Percentiles rank a stretch among this genome's conserved stretches.
These are phyloP conservation scores for Trapa incisa DNA, from an alignment of 345 rosid species.

Conservation along the genomic window DNA sequence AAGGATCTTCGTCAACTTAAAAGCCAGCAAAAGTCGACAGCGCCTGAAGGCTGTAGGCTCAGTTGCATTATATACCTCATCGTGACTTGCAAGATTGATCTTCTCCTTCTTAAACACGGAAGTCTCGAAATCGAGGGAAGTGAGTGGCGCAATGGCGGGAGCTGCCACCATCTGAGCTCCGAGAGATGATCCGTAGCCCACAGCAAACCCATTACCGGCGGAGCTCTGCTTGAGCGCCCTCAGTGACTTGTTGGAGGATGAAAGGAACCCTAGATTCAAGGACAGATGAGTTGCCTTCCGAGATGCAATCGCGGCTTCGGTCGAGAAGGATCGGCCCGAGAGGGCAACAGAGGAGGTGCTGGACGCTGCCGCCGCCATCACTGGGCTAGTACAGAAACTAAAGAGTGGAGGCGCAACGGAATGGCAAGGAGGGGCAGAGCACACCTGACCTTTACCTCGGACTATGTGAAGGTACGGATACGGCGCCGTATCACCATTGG, in stretches of 20 bases:
- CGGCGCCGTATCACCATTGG: too few relatives aligned
- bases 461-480: neutral
- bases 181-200: conserved; percentile 27
- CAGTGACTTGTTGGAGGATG: conserved; percentile 26
- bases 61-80: conserved; percentile 32
- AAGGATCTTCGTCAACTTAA: neutral
- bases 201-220: conserved; percentile 16
- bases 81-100: conserved; percentile 62
- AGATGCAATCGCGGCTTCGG: conserved; percentile 15
- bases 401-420: neutral
- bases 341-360: conserved; percentile 30
- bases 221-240: conserved; percentile 18
- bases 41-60: neutral
- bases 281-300: conserved; percentile 10
- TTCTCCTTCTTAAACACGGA: conserved; percentile 75
- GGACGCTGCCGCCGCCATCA: conserved; percentile 19
- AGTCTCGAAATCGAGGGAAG: conserved; percentile 51
- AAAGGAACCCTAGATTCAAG: conserved; percentile 25
- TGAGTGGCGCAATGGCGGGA: conserved; percentile 22
- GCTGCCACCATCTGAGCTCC: conserved; percentile 34
- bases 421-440: neutral
- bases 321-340: conserved; percentile 16
- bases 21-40: neutral
- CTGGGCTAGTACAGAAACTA: neutral
- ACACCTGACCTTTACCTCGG: neutral